Base-by-base conservation (phyloP, 1,139 yeast species). In the Pichia sp. region DNA sequence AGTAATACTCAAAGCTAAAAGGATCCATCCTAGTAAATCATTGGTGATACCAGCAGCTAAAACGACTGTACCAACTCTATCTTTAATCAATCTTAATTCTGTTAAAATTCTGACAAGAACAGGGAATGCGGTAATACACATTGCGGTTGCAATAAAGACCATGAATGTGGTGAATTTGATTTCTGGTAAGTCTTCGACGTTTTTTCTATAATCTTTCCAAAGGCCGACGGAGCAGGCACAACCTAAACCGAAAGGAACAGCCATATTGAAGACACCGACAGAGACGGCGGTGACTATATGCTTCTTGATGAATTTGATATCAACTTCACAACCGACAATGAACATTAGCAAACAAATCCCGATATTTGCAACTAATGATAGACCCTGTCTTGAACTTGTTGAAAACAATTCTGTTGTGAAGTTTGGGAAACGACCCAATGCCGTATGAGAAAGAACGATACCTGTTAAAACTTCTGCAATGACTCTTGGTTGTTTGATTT, bases 121-220 rank as follows among this genome's bases (percentile, higher is more conserved):
- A 0, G 95, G 95, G 65, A 86, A 82, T 0, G 94, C 95, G 1
- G 95, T 86, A 54, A 86, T 84, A 53, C 91, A 80, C 71, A 85
- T 74, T 3, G 95, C 91, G 18, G 84, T 89, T 4, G 91, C 90
- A 43, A 85, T 81, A 55, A 85, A 85, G 15, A 84, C 84, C 81
- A 83, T 79, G 56, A 76, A 85, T 0, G 88, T 83, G n/a, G 89
- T 81, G 60, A 83, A 85, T 48, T 78, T 68, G 37, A 81, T 71
- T 7, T 63, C 62, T 3, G 63, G 65, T 30, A 59, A 48, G 9
- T 55, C 55, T 2, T 61, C 59, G 17, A 63, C 72, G 24, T 63
- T 57, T 19, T 60, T 64, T 37, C 70, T 63, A 60, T 83, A 85
- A 31, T 77, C 71, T 33, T 81, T 68, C 66, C 80, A 85, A 35